These are phyloP conservation scores for Ganoderma sinense DNA, from an alignment of 1,284 basidiomycete genomes.

Conservation along the genomic window DNA sequence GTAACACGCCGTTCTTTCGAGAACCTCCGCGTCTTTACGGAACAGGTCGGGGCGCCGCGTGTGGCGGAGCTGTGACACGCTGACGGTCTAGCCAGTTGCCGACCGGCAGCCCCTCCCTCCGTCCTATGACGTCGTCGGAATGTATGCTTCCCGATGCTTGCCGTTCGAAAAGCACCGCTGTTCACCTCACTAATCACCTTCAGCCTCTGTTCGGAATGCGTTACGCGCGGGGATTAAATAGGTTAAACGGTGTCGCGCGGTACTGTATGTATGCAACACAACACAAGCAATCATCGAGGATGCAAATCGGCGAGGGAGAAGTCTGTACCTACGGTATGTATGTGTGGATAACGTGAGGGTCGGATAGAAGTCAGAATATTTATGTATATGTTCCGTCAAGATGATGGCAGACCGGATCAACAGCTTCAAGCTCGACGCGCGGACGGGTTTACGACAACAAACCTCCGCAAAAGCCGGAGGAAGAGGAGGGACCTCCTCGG, in stretches of 20 bases:
- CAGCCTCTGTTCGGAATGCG: not conserved
- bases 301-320: not conserved
- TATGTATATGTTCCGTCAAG: not conserved
- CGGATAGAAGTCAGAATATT: not conserved
- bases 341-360: not conserved
- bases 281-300: not conserved
- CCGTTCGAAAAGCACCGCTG: no score
- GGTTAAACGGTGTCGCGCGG: not conserved
- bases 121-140: not conserved
- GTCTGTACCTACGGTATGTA: conserved; percentile 7
- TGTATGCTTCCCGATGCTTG: no score
- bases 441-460: not conserved
- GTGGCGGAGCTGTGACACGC: not conserved
- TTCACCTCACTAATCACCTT: no score
- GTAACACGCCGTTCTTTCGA: not conserved
- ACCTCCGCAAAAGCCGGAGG: not conserved
- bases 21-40: not conserved
- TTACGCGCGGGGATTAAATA: not conserved
- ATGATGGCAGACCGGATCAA: not conserved
- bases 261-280: not conserved
- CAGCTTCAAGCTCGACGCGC: no score
- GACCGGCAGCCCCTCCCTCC: not conserved
- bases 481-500: not conserved
- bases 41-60: not conserved
- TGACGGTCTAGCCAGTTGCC: no score